Base-by-base conservation (phyloP, 805 yeast species). In the Sugiyamaella americana region DNA sequence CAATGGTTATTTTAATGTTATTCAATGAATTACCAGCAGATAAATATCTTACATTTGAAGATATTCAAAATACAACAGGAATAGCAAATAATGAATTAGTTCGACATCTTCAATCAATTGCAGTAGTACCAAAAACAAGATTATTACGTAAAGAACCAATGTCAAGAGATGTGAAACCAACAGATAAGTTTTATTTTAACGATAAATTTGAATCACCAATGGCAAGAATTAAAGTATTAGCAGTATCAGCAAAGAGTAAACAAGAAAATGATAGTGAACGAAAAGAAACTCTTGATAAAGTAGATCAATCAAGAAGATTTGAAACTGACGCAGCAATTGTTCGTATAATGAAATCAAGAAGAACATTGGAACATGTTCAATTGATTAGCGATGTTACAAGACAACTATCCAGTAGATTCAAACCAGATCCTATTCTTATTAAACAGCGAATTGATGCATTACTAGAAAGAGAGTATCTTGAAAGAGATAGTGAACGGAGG, bases 321-420 rank as follows among this genome's bases (percentile, higher is more conserved):
- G 85, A 82, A 57, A 69, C 84, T 2, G 93, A 86, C 59, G 95
- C 96, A 1, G 93, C 94, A 0, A 75, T 88, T 47, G 95, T 88
- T 3, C 72, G 96, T 43, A 78, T 82, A n/a, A 81, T 88, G 91
- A 88, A 88, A 65, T 50, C 86, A 1, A 69, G 88, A 29, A 82
- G 79, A 54, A 64, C 71, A 0, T 55, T 82, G 46, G 69, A 63
- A 21, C 91, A 84, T 59, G 79, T 78, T 54, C 82, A 81, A 35
- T 69, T 88, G 44, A 68, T 85, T n/a, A 75, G 72, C 29, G 88
- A 82, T 55, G 77, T 80, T 3, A 71, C 82, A 19, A 73, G 74
- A 42, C 84, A 78, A 51, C 67, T 87, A 41, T 63, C 70, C 19
- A 68, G 71, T 35, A 68, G 93, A 50, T 89, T 88, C 62, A 75